These are phyloP conservation scores for Yamadazyma friedrichii DNA, from an alignment of 1,139 yeast genomes.

Conservation along the genomic window DNA sequence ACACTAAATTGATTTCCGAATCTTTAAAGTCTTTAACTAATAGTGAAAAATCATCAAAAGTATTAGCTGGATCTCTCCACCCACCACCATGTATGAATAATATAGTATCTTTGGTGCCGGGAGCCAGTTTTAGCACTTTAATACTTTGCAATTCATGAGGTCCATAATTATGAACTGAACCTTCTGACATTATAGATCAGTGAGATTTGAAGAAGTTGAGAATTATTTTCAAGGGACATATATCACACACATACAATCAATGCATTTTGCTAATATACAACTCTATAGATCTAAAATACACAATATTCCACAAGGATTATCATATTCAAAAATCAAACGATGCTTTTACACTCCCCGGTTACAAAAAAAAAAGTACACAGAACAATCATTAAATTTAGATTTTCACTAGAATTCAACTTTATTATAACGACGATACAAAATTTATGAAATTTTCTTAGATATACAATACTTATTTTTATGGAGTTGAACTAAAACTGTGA, in stretches of 20 bases:
- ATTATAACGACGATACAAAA: background rate
- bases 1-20: conserved; percentile 26
- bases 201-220: background rate
- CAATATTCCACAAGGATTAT: background rate
- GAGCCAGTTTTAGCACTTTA: conserved; percentile 20
- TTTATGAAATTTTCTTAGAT: conserved; percentile 6
- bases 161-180: conserved; percentile 19
- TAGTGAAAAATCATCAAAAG: conserved; percentile 52
- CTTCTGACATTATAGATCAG: background rate
- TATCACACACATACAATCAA: conserved; percentile 1
- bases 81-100: conserved; percentile 86
- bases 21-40: conserved; percentile 18
- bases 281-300: conserved; percentile 1
- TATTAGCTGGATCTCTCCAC: conserved; percentile 73
- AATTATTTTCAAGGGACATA: no score
- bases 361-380: background rate
- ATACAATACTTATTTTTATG: conserved; percentile 6
- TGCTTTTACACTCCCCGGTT: background rate
- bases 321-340: background rate
- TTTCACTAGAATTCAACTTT: conserved; percentile 1
- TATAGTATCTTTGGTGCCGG: conserved; percentile 19
- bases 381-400: background rate
- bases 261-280: conserved; percentile 1
- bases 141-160: conserved; percentile 22
- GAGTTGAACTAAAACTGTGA: conserved; percentile 5